These are phyloP conservation scores for Mycena crocata DNA, from an alignment of 768 basidiomycete genomes.

Conservation along the genomic window DNA sequence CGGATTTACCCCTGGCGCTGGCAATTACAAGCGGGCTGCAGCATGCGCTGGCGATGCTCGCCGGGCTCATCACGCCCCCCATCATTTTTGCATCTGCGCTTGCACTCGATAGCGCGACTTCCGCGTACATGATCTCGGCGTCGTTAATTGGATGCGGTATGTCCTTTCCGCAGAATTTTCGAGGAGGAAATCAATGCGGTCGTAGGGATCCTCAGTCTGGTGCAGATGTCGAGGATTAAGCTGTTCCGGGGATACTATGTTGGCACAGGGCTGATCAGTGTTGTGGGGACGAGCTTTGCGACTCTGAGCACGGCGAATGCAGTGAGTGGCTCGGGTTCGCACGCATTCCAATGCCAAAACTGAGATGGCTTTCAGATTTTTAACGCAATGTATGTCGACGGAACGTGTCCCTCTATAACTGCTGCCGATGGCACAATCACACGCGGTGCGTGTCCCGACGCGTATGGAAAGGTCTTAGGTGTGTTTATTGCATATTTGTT, in stretches of 20 bases:
- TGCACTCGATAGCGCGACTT: slow-evolving; percentile 65
- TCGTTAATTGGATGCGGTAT: slow-evolving; percentile 30
- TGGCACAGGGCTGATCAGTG: slow-evolving; percentile 84
- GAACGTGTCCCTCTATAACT: slow-evolving; percentile 75
- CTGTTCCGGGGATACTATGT: slow-evolving; percentile 74
- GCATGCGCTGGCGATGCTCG: slow-evolving; percentile 86
- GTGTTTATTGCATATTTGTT: slow-evolving; percentile 11
- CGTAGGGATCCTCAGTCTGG: slow-evolving; percentile 77
- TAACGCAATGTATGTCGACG: slow-evolving; percentile 79
- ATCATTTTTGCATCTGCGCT: slow-evolving; percentile 80
- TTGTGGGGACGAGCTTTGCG: slow-evolving; percentile 42
- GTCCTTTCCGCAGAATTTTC: neutral
- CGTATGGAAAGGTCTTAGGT: slow-evolving; percentile 84
- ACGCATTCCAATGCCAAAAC: too few species aligned
- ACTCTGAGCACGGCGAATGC: slow-evolving; percentile 10
- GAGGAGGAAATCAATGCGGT: neutral
- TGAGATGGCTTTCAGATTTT: slow-evolving; percentile 59
- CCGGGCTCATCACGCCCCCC: slow-evolving; percentile 85
- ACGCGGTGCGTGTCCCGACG: slow-evolving; percentile 77
- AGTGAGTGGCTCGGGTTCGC: slow-evolving; percentile 51
- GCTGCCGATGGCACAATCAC: slow-evolving; percentile 69
- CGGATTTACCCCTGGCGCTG: slow-evolving; percentile 77
- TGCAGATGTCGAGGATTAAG: slow-evolving; percentile 81
- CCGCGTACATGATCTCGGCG: slow-evolving; percentile 85
- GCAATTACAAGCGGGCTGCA: slow-evolving; percentile 81